Base-by-base conservation (phyloP, 2,329 filamentous ascomycete genomes). In the Penicillium sp. region DNA sequence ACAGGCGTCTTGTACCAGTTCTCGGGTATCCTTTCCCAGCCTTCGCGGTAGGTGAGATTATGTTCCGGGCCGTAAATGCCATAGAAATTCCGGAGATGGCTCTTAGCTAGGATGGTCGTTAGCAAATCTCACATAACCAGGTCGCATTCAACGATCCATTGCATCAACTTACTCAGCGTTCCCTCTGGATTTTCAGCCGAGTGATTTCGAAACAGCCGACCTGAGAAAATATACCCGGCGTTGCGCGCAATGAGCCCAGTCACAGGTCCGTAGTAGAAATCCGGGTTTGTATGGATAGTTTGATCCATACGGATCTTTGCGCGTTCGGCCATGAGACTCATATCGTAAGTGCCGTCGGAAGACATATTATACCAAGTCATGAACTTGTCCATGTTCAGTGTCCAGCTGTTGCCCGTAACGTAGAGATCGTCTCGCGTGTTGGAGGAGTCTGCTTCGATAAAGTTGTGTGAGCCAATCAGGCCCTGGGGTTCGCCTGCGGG, bases 191-290 rank as follows among this genome's bases (percentile, higher is more conserved):
- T 67, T 51, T 79, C 78, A 2, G 53, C 51, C 0, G 78, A 77
- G 49, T 81, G 73, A 57, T 82, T 82, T 25, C 75, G 70, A 40
- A 78, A 71, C 47, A 82, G 60, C 11, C 78, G 74, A 9, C 66
- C 75, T 2, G 74, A 62, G 58, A 82, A 82, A 19, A 76, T 64
- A 59, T 76, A 81, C 2, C 77, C 81, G 13, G 81, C 80, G 47
- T 81, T 80, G 0, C 79, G 76, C 7, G 75, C 76, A 21, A 82
- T 65, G 51, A 81, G 71, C 15, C 82, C 81, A 2, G 78, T 81
- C 52, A 79, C 77, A 1, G 81, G 82, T 0, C 81, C 81, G 50
- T 80, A 82, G 70, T 81, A 84, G 66, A 83, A 83, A 47, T 80
- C 73, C 0, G 81, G 81, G 64, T 85, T 85, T 27, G 75, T 78